These are phyloP conservation scores for Domatiomyces catenatus DNA, from an alignment of 2,329 filamentous ascomycete species.

Conservation along the genomic window DNA sequence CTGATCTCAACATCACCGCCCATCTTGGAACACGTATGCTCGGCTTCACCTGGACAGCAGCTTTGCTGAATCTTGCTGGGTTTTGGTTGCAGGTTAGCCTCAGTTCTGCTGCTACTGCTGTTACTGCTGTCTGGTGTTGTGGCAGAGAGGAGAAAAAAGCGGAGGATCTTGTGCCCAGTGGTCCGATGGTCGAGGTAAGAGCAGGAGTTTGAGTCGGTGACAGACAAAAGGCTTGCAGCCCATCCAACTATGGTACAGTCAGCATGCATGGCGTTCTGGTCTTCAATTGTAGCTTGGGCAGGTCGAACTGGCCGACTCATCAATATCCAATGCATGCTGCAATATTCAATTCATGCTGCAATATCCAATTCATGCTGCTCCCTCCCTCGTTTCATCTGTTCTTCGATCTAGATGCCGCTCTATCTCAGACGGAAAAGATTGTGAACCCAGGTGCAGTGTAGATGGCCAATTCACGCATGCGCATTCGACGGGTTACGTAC, in stretches of 20 bases:
- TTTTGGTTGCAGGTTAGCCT: slow-evolving; percentile 60
- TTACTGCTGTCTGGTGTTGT: slow-evolving; percentile 30
- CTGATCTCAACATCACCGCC: slow-evolving; percentile 61
- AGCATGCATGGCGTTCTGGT: not conserved
- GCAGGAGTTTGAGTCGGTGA: not conserved
- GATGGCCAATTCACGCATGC: no score
- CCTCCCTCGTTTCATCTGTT: no score
- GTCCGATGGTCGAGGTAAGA: not conserved
- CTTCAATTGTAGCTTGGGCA: no score
- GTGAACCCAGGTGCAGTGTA: no score
- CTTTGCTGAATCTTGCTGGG: slow-evolving; percentile 49
- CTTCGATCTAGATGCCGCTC: no score
- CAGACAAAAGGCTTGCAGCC: not conserved
- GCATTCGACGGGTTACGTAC: no score
- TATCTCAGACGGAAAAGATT: not conserved
- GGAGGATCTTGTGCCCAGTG: not conserved
- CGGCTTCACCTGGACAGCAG: slow-evolving; percentile 77
- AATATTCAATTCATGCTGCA: no score
- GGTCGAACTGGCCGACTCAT: no score
- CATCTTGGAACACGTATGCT: slow-evolving; percentile 60
- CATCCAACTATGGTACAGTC: no score
- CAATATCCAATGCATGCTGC: no score
- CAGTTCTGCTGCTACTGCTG: slow-evolving; percentile 66
- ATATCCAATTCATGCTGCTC: no score
- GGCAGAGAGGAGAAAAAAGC: slow-evolving; percentile 21